Conservation (phyloP, 164 flowering plant species). For the Santalum album region DNA sequence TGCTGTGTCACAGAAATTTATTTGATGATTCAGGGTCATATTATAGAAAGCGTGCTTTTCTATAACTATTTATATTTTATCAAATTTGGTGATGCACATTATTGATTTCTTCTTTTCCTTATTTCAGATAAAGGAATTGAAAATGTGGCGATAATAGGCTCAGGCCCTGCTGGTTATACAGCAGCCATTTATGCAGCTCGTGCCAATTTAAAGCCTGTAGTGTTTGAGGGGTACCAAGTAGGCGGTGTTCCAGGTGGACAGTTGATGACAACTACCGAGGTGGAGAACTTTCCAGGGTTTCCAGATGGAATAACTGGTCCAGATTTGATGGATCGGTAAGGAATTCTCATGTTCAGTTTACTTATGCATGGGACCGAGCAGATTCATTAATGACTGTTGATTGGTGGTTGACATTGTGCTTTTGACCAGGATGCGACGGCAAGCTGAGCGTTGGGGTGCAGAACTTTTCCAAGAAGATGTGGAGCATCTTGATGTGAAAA, state of each 20-base stretch:
- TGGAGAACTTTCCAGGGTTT: constrained; percentile 96
- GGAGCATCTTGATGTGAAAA: constrained; percentile 69
- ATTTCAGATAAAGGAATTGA: constrained; percentile 35
- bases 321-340: constrained; percentile 91
- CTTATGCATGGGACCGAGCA: not conserved
- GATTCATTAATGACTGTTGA: not conserved
- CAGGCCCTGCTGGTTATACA: constrained; percentile 97
- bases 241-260: constrained; percentile 98
- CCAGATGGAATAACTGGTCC: constrained; percentile 98
- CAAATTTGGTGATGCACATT: no score
- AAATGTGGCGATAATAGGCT: constrained; percentile 87
- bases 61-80: no score
- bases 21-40: no score
- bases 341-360: not conserved
- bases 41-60: no score
- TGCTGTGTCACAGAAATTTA: no score
- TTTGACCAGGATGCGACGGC: constrained; percentile 59
- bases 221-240: constrained; percentile 87
- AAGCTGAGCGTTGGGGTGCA: constrained; percentile 98
- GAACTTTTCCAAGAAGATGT: constrained; percentile 92
- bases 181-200: constrained; percentile 96
- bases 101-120: no score
- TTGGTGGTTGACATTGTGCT: not conserved
- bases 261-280: constrained; percentile 96
- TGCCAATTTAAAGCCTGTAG: constrained; percentile 94